A percentile compares a stretch with the other conserved stretches of the same genome.
phyloP scores from a whole-genome alignment of 2,329 filamentous ascomycete species.

The Colletotrichum abscissum region DNA sequence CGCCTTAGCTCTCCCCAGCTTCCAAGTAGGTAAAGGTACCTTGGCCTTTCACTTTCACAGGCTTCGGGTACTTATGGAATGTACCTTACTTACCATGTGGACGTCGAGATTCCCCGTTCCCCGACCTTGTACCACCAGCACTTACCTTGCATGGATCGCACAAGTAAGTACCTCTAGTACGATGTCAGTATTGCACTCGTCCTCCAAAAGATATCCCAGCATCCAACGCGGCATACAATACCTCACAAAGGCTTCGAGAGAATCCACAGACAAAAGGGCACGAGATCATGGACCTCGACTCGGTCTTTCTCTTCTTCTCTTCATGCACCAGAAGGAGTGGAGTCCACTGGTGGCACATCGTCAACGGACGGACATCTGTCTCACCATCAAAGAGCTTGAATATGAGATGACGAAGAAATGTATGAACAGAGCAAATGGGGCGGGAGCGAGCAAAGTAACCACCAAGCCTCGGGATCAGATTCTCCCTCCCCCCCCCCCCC shows the following conservation, averaged over 20 bases:
- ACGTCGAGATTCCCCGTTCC: neutral
- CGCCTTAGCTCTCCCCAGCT: neutral
- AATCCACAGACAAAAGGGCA: neutral
- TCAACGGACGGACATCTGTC: constrained; percentile 17
- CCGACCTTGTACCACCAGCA: neutral
- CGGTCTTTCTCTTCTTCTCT: neutral
- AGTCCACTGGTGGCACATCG: neutral
- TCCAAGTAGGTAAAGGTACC: neutral
- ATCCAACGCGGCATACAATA: neutral
- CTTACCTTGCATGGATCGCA: too few species aligned
- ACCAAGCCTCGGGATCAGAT: constrained; percentile 8
- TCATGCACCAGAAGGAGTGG: constrained; percentile 11
- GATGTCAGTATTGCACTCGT: neutral
- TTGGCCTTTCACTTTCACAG: neutral
- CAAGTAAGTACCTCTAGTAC: too few species aligned
- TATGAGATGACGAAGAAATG: constrained; percentile 1
- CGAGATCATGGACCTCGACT: neutral
- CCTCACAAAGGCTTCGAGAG: neutral
- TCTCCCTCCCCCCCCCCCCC: neutral
- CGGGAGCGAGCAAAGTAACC: neutral
- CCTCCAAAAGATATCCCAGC: neutral
- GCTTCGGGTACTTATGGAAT: neutral
- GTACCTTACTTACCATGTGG: neutral
- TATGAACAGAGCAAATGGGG: neutral
- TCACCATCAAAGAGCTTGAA: constrained; percentile 32